phyloP scores from a whole-genome alignment of 352 stramenopile genomes.

The Phytophthora pluvialis region DNA sequence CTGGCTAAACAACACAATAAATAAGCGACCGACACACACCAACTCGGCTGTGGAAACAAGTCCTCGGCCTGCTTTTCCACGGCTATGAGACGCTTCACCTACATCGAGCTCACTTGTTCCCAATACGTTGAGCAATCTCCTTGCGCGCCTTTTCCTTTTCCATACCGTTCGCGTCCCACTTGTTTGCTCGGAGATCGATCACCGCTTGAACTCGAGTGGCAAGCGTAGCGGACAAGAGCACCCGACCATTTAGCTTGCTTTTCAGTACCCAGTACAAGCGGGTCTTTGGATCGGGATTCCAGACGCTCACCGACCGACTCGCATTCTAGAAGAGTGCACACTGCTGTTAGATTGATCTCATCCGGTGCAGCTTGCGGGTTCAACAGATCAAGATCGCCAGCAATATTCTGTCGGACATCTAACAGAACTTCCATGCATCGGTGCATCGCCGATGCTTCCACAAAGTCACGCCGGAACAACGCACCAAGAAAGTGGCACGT shows the following conservation, averaged over 20 bases:
- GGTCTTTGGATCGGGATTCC: conserved; percentile 2
- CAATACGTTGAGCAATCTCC: conserved; percentile 9
- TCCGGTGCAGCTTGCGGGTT: neutral
- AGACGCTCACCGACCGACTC: neutral
- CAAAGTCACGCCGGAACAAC: conserved; percentile 3
- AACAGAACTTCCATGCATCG: conserved; percentile 11
- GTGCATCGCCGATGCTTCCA: conserved; percentile 3
- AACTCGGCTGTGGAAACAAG: neutral
- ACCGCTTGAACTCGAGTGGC: conserved; percentile 2
- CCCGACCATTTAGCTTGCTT: neutral
- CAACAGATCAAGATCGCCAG: conserved; percentile 1
- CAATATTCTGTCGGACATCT: conserved; percentile 4
- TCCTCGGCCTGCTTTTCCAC: neutral
- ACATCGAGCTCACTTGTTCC: neutral
- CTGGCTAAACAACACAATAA: too few relatives aligned
- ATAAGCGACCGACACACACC: neutral
- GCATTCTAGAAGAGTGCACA: neutral
- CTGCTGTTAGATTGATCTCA: conserved; percentile 1
- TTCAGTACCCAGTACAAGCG: conserved; percentile 10
- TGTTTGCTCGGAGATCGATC: conserved; percentile 11
- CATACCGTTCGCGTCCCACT: conserved; percentile 7
- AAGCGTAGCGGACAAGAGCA: neutral
- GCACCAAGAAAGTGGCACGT: conserved; percentile 6
- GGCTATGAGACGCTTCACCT: neutral
- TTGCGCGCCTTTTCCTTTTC: conserved; percentile 7